Conservation (phyloP, 148 eudicot genomes). For the Cornus suecica region DNA sequence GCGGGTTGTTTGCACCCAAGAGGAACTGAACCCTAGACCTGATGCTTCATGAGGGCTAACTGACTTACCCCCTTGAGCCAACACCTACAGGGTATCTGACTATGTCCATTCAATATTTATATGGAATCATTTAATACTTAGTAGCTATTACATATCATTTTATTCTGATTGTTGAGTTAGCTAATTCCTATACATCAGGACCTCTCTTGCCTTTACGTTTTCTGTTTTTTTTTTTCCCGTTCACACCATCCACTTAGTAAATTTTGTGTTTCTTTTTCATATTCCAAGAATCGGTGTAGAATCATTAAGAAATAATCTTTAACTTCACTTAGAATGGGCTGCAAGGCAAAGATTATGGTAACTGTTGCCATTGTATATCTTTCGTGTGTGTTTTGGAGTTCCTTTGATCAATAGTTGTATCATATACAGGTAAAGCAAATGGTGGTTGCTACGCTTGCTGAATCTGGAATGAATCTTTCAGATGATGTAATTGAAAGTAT, state of each 20-base stretch:
- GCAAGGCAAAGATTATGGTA: background rate
- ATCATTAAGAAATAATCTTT: background rate
- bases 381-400: background rate
- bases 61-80: background rate
- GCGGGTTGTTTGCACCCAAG: too few relatives aligned
- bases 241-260: background rate
- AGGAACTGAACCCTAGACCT: too few relatives aligned
- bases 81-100: background rate
- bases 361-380: background rate
- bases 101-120: too few relatives aligned
- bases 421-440: conserved; percentile 61
- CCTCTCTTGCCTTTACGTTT: background rate
- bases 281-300: background rate
- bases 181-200: background rate
- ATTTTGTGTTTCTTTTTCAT: background rate
- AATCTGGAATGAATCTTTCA: conserved; percentile 65
- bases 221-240: background rate
- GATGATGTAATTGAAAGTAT: conserved; percentile 67
- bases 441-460: conserved; percentile 71
- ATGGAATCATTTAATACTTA: too few relatives aligned
- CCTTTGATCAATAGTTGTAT: background rate
- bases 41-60: background rate
- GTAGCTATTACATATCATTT: too few relatives aligned
- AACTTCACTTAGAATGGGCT: background rate
- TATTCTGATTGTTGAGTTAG: too few relatives aligned